Evolutionary conservation across 495 filamentous ascomycete species (phyloP).

Genomic region (Annulohypoxylon nitens): DNA sequence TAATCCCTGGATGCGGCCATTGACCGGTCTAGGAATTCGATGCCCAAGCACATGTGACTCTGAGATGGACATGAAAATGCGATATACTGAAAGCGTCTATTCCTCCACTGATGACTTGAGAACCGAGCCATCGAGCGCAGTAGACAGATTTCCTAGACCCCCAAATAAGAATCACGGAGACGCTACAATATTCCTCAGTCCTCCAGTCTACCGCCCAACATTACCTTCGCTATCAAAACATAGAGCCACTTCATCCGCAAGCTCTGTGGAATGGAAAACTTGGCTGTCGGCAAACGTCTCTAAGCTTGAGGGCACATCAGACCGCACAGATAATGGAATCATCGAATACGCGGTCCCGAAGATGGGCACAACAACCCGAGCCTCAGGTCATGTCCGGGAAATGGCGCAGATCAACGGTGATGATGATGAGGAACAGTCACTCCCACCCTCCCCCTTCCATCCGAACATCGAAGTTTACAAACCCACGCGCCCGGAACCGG

Average conservation of each 20-base stretch:
- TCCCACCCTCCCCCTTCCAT: not conserved
- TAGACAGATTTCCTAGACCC: conserved; percentile 26
- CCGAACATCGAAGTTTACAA: conserved; percentile 33
- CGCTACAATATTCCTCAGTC: conserved; percentile 48
- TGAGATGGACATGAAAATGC: conserved; percentile 50
- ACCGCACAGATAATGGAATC: conserved; percentile 40
- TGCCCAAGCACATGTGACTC: conserved; percentile 49
- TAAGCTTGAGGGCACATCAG: conserved; percentile 59
- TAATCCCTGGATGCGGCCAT: conserved; percentile 64
- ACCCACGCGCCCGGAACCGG: conserved; percentile 26
- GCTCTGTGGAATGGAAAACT: conserved; percentile 67
- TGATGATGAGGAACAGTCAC: conserved; percentile 58
- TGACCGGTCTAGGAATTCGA: conserved; percentile 47
- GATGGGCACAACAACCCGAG: conserved; percentile 54
- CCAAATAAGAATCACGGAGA: conserved; percentile 38
- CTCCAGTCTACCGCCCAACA: conserved; percentile 44
- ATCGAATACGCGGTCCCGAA: conserved; percentile 56
- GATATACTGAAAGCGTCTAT: conserved; percentile 61
- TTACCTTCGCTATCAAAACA: conserved; percentile 46
- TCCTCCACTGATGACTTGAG: conserved; percentile 48
- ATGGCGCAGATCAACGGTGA: conserved; percentile 70
- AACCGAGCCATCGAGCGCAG: not conserved
- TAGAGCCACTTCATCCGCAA: conserved; percentile 56
- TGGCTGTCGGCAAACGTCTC: conserved; percentile 66
- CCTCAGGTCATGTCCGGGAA: conserved; percentile 69